Evolutionary conservation across 2,329 filamentous ascomycete species (phyloP).

Genomic region (Moelleriella libera): DNA sequence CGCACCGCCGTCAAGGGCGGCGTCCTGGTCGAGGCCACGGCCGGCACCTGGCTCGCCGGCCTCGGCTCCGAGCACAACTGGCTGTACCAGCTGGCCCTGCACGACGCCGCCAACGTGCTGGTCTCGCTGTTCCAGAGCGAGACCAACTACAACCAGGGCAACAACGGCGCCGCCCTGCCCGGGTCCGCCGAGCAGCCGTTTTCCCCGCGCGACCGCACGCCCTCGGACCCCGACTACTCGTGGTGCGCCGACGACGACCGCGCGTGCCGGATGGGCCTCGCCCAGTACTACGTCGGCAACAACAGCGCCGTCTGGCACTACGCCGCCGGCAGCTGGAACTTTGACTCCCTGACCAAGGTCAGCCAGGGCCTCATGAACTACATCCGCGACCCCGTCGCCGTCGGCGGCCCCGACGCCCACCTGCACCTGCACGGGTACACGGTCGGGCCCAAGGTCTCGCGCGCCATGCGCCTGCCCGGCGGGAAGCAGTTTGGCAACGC

Average conservation of each 20-base stretch:
- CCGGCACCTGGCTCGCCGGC: constrained; percentile 33
- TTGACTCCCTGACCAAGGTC: constrained; percentile 4
- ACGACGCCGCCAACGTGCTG: constrained; percentile 32
- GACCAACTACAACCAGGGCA: constrained; percentile 26
- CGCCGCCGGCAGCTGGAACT: constrained; percentile 6
- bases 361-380: constrained; percentile 8
- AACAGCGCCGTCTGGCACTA: constrained; percentile 7
- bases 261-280: constrained; percentile 27
- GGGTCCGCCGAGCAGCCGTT: constrained; percentile 18
- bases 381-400: constrained; percentile 4
- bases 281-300: constrained; percentile 15
- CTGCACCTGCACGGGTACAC: constrained; percentile 6
- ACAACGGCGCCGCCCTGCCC: constrained; percentile 21
- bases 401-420: not conserved
- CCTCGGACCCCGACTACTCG: constrained; percentile 24
- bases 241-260: constrained; percentile 21
- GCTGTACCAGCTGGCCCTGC: constrained; percentile 43
- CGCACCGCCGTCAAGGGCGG: constrained; percentile 35
- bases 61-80: constrained; percentile 40
- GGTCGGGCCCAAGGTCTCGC: constrained; percentile 5
- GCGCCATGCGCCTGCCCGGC: constrained; percentile 6
- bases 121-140: constrained; percentile 37
- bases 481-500: constrained; percentile 6
- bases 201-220: constrained; percentile 15
- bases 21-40: constrained; percentile 28